Conservation (phyloP, 169 alveolate species). For the Plasmodium ovale region DNA sequence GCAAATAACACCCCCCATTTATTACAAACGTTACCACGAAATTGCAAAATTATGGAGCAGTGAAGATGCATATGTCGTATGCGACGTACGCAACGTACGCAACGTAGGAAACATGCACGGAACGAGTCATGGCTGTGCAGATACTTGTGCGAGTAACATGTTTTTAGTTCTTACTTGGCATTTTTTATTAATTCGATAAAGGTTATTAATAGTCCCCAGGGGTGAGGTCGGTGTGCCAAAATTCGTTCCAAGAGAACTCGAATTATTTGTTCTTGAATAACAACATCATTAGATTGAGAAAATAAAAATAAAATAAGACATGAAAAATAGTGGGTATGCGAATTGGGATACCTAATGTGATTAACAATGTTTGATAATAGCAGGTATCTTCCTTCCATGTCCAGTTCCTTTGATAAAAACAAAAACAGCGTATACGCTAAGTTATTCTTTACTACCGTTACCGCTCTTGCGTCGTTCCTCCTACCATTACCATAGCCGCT, state of each 20-base stretch:
- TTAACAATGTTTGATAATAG: conserved; percentile 94
- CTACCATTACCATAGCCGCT: not conserved
- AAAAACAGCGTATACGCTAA: conserved; percentile 79
- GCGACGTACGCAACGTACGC: not conserved
- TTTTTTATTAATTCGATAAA: conserved; percentile 89
- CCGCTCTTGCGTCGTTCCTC: not conserved
- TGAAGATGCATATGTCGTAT: too few relatives aligned
- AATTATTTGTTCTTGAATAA: conserved; percentile 94
- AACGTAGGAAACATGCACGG: not conserved
- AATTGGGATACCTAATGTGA: conserved; percentile 97
- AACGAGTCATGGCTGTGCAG: not conserved
- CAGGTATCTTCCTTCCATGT: conserved; percentile 88
- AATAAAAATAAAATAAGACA: conserved; percentile 82
- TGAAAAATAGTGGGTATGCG: conserved; percentile 94
- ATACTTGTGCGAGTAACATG: not conserved
- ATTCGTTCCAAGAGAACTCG: conserved; percentile 92
- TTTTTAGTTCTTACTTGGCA: conserved; percentile 81
- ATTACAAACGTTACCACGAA: too few relatives aligned
- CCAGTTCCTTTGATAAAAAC: conserved; percentile 88
- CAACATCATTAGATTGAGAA: conserved; percentile 87
- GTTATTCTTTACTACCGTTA: conserved; percentile 58
- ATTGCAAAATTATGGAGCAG: too few relatives aligned
- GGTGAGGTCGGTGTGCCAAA: conserved; percentile 94
- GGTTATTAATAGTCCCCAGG: conserved; percentile 96
- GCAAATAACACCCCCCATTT: too few relatives aligned